These are phyloP conservation scores for Capronia epimyces DNA, from an alignment of 2,329 filamentous ascomycete species.

Conservation along the genomic window DNA sequence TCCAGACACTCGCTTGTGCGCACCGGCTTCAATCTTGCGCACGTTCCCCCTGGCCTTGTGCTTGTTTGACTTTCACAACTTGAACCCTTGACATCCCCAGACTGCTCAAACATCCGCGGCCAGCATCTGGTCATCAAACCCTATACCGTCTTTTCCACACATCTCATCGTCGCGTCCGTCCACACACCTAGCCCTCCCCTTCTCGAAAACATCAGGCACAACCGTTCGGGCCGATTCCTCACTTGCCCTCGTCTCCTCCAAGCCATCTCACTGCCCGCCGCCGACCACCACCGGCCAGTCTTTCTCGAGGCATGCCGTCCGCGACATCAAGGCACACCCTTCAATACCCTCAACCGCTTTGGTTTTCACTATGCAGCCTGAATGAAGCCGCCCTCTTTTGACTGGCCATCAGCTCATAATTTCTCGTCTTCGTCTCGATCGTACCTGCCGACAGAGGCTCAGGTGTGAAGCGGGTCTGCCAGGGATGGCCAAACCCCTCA, in stretches of 20 bases:
- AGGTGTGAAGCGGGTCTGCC: neutral
- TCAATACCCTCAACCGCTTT: neutral
- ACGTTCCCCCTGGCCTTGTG: neutral
- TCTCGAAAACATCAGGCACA: no score
- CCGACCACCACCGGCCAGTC: neutral
- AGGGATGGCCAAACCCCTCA: conserved; percentile 12
- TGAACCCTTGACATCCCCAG: neutral
- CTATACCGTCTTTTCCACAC: no score
- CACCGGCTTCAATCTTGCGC: neutral
- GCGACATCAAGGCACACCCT: neutral
- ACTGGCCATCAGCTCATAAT: neutral
- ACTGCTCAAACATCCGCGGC: neutral
- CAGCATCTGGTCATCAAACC: no score
- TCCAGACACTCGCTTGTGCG: neutral
- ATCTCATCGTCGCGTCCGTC: no score
- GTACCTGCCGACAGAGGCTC: neutral
- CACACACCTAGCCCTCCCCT: no score
- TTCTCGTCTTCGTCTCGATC: neutral
- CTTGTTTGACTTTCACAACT: neutral
- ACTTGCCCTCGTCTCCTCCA: no score
- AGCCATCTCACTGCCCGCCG: no score
- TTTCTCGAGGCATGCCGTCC: neutral
- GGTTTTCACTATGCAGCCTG: neutral
- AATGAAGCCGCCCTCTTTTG: neutral
- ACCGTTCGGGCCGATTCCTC: no score